Conservation (phyloP, 2,329 filamentous ascomycete species). For the Apiospora sp. region DNA sequence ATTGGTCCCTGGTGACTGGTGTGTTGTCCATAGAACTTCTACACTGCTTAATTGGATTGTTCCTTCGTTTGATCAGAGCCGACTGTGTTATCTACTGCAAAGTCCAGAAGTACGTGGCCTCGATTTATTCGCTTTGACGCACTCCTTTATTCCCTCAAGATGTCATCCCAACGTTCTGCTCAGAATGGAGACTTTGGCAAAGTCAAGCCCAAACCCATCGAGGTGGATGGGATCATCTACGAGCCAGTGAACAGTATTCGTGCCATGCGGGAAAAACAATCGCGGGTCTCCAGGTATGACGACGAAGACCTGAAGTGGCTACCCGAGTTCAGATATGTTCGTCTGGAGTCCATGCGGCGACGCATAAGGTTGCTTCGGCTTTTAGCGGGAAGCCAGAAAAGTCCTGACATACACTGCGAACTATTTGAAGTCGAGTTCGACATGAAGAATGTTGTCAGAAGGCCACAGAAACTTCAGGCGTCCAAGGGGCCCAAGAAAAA, state of each 20-base stretch:
- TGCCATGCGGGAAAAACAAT: not conserved
- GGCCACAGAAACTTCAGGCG: not conserved
- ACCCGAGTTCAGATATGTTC: not conserved
- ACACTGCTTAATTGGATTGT: not conserved
- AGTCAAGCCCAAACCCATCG: not conserved
- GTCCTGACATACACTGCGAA: not conserved
- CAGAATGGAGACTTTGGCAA: not conserved
- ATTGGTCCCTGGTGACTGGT: not conserved
- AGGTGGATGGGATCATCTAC: not conserved
- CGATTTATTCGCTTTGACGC: too few relatives aligned
- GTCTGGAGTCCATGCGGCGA: slow-evolving; percentile 1
- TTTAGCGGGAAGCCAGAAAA: not conserved
- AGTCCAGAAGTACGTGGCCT: not conserved
- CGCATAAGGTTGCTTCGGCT: not conserved
- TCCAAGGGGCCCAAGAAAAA: not conserved
- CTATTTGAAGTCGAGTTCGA: not conserved
- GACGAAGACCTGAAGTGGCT: not conserved
- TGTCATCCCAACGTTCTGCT: not conserved
- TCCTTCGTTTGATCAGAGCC: too few relatives aligned
- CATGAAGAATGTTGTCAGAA: not conserved
- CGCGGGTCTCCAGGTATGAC: not conserved
- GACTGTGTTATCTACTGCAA: too few relatives aligned
- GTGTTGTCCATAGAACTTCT: not conserved
- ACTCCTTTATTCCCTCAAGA: not conserved
- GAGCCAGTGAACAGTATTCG: not conserved